phyloP scores from a whole-genome alignment of 1,284 basidiomycete genomes.

The Amylostereum areolatum region DNA sequence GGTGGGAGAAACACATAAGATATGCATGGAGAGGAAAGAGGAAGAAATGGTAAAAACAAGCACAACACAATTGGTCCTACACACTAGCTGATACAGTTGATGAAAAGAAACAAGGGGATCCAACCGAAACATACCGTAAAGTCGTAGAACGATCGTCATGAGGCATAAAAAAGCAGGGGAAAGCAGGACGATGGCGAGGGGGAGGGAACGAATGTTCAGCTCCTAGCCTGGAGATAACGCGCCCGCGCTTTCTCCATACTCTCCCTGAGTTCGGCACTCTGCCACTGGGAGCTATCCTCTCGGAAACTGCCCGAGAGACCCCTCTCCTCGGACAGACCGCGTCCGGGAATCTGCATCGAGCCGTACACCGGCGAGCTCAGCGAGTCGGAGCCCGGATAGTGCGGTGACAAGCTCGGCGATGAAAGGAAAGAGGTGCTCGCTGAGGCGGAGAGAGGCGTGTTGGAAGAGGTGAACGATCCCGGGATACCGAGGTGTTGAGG shows the following conservation, averaged over 20 bases:
- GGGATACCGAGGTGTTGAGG: slow-evolving; percentile 17
- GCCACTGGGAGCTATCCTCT: slow-evolving; percentile 38
- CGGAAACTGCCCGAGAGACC: slow-evolving; percentile 27
- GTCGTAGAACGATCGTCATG: no score
- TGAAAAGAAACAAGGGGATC: no score
- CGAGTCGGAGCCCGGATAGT: slow-evolving; percentile 23
- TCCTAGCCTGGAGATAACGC: slow-evolving; percentile 19
- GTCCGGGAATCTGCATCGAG: slow-evolving; percentile 11
- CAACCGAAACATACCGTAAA: no score
- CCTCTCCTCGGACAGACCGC: slow-evolving; percentile 18
- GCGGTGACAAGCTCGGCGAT: slow-evolving; percentile 22
- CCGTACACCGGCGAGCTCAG: slow-evolving; percentile 15
- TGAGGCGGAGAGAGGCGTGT: slow-evolving; percentile 22
- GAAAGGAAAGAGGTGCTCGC: neutral
- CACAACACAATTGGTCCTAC: no score
- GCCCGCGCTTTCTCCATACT: slow-evolving; percentile 59
- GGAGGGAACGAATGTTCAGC: no score
- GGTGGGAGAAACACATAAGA: no score
- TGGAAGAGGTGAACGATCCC: slow-evolving; percentile 18
- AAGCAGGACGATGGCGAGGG: no score
- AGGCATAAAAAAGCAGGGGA: no score
- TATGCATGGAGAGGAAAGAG: no score
- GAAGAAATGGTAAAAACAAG: no score
- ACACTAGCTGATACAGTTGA: no score
- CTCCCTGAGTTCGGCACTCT: slow-evolving; percentile 56